Evolutionary conservation across 2,329 filamentous ascomycete species (phyloP), one percentile per base, ranked within the genome.

Genomic region (Fusarium sarcochroum): DNA sequence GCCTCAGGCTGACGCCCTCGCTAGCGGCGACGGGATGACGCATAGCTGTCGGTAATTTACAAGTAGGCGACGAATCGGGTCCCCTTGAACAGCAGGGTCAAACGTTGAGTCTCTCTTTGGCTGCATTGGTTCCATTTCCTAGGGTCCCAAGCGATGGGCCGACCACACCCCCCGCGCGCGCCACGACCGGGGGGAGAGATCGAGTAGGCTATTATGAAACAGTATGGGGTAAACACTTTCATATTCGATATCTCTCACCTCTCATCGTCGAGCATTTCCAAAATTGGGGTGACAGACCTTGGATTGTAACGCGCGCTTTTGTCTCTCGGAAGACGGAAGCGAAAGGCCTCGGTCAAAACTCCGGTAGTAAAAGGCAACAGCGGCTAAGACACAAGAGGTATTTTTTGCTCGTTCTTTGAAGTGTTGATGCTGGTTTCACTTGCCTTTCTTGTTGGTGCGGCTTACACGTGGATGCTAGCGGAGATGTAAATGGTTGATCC

Each of bases 171-270:
- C 58, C 48, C 53, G 62, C 25, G 30, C 44, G 32, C 61, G 20
- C 56, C 56, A 56, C 58, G 54, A 56, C 63, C 51, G 48, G 57
- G 64, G 49, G 59, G 59, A 52, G 41, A 56, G 46, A 30, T 53
- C 61, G 55, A 57, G 44, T 49, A 70, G 71, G 49, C 63, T 69
- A 73, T 74, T 74, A 74, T 72, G 72, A 74, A 74, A 74, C 72
- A 74, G 72, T 74, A 74, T 74, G 72, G 72, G 72, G 72, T 74
- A 74, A 74, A 70, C 46, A 54, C 30, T 37, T 61, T 62, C 44
- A 41, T 30, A 63, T 61, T 62, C 48, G 64, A 62, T 73, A 74
- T 74, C 70, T 74, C 71, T 74, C 68, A 14, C 68, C 71, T 73
- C 54, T 73, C 65, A 73, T 23, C 47, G 48, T 70, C 32, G 21